Evolutionary conservation across 139 green algal genomes (phyloP), one percentile per base, ranked within the genome.

Genomic region (Picochlorum costavermella): DNA sequence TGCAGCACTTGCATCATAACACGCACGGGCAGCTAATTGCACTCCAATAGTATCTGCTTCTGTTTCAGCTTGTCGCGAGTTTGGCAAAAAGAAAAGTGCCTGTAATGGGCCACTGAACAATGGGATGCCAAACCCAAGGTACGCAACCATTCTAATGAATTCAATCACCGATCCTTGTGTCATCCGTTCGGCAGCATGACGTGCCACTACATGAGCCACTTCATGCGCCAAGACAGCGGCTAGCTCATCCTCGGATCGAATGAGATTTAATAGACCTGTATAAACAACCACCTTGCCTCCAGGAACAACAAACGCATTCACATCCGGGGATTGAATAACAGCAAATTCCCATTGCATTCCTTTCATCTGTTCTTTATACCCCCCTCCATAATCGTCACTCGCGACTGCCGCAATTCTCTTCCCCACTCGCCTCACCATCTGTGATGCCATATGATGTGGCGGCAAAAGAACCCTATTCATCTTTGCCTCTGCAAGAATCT

Each of bases 291-390:
- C 85, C 75, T 95, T 95, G 49, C 89, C 89, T 2, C 89, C 89
- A 4, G 89, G 89, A n/a, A 88, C 79, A 36, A 95, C 89, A 61
- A 94, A 89, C 0, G 89, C 89, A 60, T 96, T 95, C 43, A 87
- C 73, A 50, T 83, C 31, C 13, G 53, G 58, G n/a, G 25, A 67
- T 14, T 88, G 40, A 20, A 96, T 83, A 4, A 96, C 88, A 2
- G 67, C 73, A 76, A 90, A 93, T 72, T 95, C 83, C 89, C 89
- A 96, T 3, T 90, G 26, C 26, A 91, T 12, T 5, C 60, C 59
- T 68, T 82, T 49, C 80, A 90, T 83, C 56, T 90, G 84, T 5
- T 63, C 31, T 45, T 74, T 68, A 44, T 66, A 71, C 30, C 83
- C 83, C 31, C 82, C 83, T 30, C 83, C 82, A 17, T 26, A 61